Percentiles rank a stretch among this genome's conserved stretches.
These are phyloP conservation scores for Backusella liffmaniae DNA, from an alignment of 192 early-diverging fungal species.

Conservation along the genomic window DNA sequence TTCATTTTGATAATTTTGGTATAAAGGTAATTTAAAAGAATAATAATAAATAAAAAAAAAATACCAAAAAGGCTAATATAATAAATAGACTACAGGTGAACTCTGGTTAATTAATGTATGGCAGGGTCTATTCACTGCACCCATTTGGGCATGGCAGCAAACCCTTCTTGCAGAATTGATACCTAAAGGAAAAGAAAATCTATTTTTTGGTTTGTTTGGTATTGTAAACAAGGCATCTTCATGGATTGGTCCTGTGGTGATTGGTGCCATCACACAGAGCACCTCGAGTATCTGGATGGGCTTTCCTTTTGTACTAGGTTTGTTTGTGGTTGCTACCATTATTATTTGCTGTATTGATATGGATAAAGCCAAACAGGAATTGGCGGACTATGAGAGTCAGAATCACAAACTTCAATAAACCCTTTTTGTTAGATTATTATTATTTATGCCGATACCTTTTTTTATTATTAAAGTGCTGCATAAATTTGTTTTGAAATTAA, in stretches of 20 bases:
- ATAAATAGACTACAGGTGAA: slow-evolving; percentile 42
- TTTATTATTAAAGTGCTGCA: neutral
- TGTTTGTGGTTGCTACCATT: slow-evolving; percentile 14
- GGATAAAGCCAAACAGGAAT: slow-evolving; percentile 20
- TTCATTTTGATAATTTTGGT: slow-evolving; percentile 50
- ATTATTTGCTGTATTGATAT: slow-evolving; percentile 23
- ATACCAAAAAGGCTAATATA: neutral
- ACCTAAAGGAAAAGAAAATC: slow-evolving; percentile 38
- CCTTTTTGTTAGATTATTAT: neutral
- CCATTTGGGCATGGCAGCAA: slow-evolving; percentile 46
- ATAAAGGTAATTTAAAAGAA: slow-evolving; percentile 24
- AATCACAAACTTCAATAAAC: neutral
- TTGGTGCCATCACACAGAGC: slow-evolving; percentile 29
- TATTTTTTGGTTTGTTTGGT: slow-evolving; percentile 48
- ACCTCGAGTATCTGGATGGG: slow-evolving; percentile 28
- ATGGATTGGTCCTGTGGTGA: slow-evolving; percentile 40
- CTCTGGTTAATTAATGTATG: slow-evolving; percentile 57
- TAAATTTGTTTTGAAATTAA: neutral
- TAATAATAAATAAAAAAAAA: neutral
- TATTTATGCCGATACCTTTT: neutral
- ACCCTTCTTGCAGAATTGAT: slow-evolving; percentile 42
- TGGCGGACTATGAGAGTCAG: slow-evolving; percentile 8
- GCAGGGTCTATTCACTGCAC: slow-evolving; percentile 64
- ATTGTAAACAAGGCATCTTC: slow-evolving; percentile 39
- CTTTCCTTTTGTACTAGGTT: slow-evolving; percentile 15